Percentiles rank a stretch among this genome's conserved stretches.
phyloP scores from a whole-genome alignment of 1,139 yeast species.

The Spencermartinsiella ligniputridi region DNA sequence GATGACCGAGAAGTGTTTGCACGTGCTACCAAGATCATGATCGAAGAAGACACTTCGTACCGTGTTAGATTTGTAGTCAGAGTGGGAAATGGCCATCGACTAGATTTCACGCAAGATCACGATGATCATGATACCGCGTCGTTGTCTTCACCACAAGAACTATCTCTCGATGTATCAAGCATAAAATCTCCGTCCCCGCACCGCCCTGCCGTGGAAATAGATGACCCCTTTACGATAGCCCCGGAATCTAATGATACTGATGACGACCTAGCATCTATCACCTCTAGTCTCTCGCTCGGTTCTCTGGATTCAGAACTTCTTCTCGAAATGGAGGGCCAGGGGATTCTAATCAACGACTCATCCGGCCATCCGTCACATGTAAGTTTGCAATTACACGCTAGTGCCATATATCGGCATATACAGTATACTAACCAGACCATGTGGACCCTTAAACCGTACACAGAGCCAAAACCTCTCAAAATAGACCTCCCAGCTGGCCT shows the following conservation, averaged over 20 bases:
- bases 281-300: conserved; percentile 15
- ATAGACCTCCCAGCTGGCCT: conserved; percentile 64
- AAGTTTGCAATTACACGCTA: conserved; percentile 10
- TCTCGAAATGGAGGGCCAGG: conserved; percentile 85
- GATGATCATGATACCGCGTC: background rate
- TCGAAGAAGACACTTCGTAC: conserved; percentile 68
- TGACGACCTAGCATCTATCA: conserved; percentile 6
- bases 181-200: too few species aligned
- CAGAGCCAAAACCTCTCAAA: conserved; percentile 53
- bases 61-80: conserved; percentile 67
- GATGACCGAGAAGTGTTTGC: conserved; percentile 66
- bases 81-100: conserved; percentile 36
- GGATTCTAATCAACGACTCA: conserved; percentile 76
- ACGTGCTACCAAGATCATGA: conserved; percentile 68
- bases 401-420: background rate
- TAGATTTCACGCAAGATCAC: background rate
- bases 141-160: too few species aligned
- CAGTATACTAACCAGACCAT: conserved; percentile 44
- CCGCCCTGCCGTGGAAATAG: background rate
- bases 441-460: conserved; percentile 87
- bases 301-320: conserved; percentile 15
- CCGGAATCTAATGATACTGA: conserved; percentile 7
- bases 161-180: too few species aligned
- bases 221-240: background rate
- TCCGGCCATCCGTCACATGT: conserved; percentile 61